Evolutionary conservation across 495 filamentous ascomycete genomes (phyloP).

Genomic region (Alectoria sarmentosa): DNA sequence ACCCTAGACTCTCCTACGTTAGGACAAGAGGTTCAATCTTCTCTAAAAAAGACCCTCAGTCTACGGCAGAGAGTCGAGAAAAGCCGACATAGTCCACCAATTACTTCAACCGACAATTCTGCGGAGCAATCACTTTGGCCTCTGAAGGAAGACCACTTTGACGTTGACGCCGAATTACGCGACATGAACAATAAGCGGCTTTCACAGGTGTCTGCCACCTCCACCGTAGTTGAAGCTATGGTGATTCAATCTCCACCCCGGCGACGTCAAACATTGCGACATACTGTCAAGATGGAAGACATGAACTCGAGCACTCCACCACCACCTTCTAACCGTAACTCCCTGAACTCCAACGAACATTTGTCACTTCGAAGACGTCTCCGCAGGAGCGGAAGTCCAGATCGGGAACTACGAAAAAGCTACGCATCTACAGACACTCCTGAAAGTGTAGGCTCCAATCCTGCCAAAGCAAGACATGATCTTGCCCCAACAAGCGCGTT

Average conservation of each 20-base stretch:
- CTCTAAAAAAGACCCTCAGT: conserved; percentile 31
- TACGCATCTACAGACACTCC: conserved; percentile 50
- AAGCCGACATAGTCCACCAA: conserved; percentile 25
- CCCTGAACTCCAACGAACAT: conserved; percentile 36
- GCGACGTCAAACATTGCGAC: conserved; percentile 55
- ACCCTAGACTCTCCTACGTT: conserved; percentile 10
- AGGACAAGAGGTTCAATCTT: conserved; percentile 17
- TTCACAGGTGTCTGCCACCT: conserved; percentile 58
- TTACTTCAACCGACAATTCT: conserved; percentile 35
- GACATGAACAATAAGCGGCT: conserved; percentile 37
- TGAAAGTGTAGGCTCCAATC: conserved; percentile 42
- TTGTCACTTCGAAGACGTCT: conserved; percentile 41
- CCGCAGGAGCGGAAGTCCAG: conserved; percentile 41
- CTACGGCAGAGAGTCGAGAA: conserved; percentile 34
- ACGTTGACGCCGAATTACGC: conserved; percentile 23
- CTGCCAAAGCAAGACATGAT: conserved; percentile 46
- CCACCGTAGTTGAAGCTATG: conserved; percentile 64
- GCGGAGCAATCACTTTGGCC: conserved; percentile 42
- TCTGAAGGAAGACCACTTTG: conserved; percentile 27
- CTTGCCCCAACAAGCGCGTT: conserved; percentile 67
- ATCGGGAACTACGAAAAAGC: conserved; percentile 46
- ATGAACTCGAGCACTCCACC: conserved; percentile 47
- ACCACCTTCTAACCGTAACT: conserved; percentile 38
- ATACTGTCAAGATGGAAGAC: conserved; percentile 59
- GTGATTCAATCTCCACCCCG: conserved; percentile 54